Percentiles rank a stretch among this genome's conserved stretches.
These are phyloP conservation scores for Huntiella omanensis DNA, from an alignment of 2,329 filamentous ascomycete genomes.

Conservation along the genomic window DNA sequence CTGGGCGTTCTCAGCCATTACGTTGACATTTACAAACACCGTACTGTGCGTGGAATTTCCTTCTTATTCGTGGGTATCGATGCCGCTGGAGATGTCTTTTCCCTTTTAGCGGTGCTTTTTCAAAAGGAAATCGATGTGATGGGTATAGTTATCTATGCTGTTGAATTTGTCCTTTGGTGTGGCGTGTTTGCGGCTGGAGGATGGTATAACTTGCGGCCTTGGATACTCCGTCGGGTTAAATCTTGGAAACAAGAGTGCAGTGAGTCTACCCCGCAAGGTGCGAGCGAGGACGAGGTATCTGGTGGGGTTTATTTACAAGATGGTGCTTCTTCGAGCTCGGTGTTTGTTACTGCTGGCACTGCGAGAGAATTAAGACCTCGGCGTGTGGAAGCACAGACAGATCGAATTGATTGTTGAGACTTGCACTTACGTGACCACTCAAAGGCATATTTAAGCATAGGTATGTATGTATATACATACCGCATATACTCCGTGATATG, in stretches of 20 bases:
- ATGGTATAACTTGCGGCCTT: constrained; percentile 44
- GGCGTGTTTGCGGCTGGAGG: constrained; percentile 47
- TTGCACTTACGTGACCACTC: not conserved
- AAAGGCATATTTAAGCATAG: not conserved
- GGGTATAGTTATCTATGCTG: constrained; percentile 48
- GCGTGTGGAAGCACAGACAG: not conserved
- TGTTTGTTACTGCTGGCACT: constrained; percentile 32
- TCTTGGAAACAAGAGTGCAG: constrained; percentile 11
- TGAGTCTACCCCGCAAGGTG: not conserved
- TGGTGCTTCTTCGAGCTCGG: constrained; percentile 40
- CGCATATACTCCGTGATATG: not conserved
- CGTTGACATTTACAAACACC: constrained; percentile 46
- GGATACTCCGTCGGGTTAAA: constrained; percentile 24
- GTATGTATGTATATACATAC: not conserved
- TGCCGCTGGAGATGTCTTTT: constrained; percentile 48
- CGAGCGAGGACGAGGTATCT: not conserved
- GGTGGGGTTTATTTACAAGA: constrained; percentile 23
- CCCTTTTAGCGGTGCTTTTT: constrained; percentile 44
- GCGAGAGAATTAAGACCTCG: constrained; percentile 6
- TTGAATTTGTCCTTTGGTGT: constrained; percentile 46
- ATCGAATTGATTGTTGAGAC: not conserved
- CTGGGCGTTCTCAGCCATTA: constrained; percentile 51
- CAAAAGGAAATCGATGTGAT: constrained; percentile 38
- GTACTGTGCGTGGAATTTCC: constrained; percentile 50
- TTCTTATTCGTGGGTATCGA: constrained; percentile 56